Evolutionary conservation across 176 grass and related monocot genomes (phyloP).

Genomic region (Sorghum bicolor): Sorghum_bicolor_NCBIv3 NC_012876.2:52245501-52246000

Average conservation of each 20-base stretch:
- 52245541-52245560: neutral
- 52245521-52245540: neutral
- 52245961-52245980: conserved; percentile 63
- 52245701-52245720: neutral
- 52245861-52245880: neutral
- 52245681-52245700: neutral
- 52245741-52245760: neutral
- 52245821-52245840: neutral
- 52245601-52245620: neutral
- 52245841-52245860: neutral
- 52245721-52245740: neutral
- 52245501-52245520: neutral
- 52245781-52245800: neutral
- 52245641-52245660: neutral
- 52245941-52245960: conserved; percentile 19
- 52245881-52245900: neutral
- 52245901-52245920: neutral
- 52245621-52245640: neutral
- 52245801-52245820: neutral
- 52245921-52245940: neutral
- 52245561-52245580: neutral
- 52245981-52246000: conserved; percentile 48
- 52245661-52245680: no score
- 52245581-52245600: neutral
- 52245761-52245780: neutral